Evolutionary conservation across 768 basidiomycete species (phyloP), one percentile per base, ranked within the genome.

Genomic region (Collybiopsis confluens): DNA sequence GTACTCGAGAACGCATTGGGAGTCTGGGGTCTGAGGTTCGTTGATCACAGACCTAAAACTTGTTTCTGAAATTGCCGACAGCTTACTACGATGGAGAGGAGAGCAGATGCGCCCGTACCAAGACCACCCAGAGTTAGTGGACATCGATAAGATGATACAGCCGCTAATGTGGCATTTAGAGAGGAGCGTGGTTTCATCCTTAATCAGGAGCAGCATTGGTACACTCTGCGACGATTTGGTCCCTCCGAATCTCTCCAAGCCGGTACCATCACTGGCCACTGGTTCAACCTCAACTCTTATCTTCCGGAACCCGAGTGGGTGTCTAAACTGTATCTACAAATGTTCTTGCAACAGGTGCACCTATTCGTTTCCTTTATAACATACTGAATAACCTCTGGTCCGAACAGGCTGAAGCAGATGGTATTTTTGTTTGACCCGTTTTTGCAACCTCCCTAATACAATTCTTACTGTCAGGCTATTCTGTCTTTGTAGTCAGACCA

Each of bases 211-310:
- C 85, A 90, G 50, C 94, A 96, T 62, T 97, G 94, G 94, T 90
- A 90, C 64, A 87, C 92, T 8, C 73, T 92, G 28, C 83, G 91
- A 42, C 82, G 88, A 18, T 95, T 95, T 63, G 91, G 90, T 18
- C 65, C 62, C 49, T 73, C 78, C 15, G 69, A 68, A 16, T 58
- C 77, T n/a, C 64, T 72, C 51, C 57, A 70, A 24, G 68, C 71
- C 30, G 79, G 82, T 62, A 65, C 68, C 15, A 81, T 74, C 28
- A 70, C 74, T 48, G 85, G 81, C 11, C 84, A 90, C 65, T 94
- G 92, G 92, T 93, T 90, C 70, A 92, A 95, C 65, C 75, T 96
- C 9, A 88, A 95, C 64, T 94, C 92, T 8, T 85, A 79, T 59
- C 71, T 86, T 13, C 57, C 73, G 30, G 65, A 68, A 4, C 92